These are phyloP conservation scores for Karstenula rhodostoma DNA, from an alignment of 2,329 filamentous ascomycete genomes.

Conservation along the genomic window DNA sequence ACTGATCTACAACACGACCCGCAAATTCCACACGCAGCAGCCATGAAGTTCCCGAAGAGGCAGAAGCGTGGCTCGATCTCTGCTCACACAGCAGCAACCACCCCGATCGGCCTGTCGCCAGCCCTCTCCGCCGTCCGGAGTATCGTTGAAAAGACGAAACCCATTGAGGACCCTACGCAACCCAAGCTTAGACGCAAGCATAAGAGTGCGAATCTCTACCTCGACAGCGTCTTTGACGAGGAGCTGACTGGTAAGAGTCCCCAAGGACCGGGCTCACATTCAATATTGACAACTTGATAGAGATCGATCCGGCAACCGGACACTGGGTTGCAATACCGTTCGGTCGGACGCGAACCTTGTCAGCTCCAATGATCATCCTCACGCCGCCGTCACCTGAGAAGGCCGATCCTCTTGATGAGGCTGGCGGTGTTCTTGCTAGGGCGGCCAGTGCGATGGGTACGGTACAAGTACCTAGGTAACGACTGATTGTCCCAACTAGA, in stretches of 20 bases:
- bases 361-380: background rate
- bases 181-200: background rate
- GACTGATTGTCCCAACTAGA: background rate
- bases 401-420: background rate
- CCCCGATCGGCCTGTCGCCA: background rate
- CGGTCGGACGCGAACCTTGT: background rate
- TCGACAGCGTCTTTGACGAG: background rate
- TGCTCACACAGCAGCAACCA: background rate
- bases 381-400: background rate
- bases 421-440: background rate
- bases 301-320: background rate
- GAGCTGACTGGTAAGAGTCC: background rate
- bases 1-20: background rate
- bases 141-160: background rate
- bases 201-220: background rate
- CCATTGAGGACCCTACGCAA: background rate
- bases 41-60: slow-evolving; percentile 5
- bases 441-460: no score
- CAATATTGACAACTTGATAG: background rate
- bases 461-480: background rate
- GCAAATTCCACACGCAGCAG: background rate
- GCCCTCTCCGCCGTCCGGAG: background rate
- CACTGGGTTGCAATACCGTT: background rate
- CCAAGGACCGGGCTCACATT: background rate
- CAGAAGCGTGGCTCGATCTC: background rate